Evolutionary conservation across 768 basidiomycete species (phyloP), one percentile per base, ranked within the genome.

Genomic region (Leccinum arenicola): DNA sequence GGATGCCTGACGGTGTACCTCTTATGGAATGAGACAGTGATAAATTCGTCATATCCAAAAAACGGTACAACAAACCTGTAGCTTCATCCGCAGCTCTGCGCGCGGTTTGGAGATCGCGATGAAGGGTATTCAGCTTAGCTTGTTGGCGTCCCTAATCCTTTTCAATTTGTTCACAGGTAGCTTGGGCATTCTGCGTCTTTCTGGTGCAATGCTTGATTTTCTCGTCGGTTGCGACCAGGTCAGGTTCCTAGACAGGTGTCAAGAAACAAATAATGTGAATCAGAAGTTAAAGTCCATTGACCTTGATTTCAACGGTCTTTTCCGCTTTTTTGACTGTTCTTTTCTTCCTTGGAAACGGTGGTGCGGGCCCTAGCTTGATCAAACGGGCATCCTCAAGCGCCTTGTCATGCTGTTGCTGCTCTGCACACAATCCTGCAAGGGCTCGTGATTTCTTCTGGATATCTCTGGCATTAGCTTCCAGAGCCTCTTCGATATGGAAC

Each of bases 251-350:
- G 17, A 19, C 8, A 52, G 17, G 27, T 6, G 49, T 61, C 21
- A 56, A n/a, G 55, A 21, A n/a, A 40, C 23, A 27, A 2, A 4
- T 10, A 21, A 17, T 43, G 3, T 27, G 17, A 25, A 43, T 25
- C 3, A 3, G 57, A 12, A 12, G 11, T 1, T 17, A 54, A 19
- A 1, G 25, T 48, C 17, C 21, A 66, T 80, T 43, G 40, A 89
- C 95, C 78, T 91, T 92, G 15, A 80, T 84, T 59, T 98, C 96
- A 9, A 95, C 73, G 0, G 85, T 78, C 73, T 95, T 98, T 74
- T 98, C 95, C 1, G 88, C 88, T 72, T 89, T 91, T 77, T 97
- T 97, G 58, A 96, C 87, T 49, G 29, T 76, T 83, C 74, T 88
- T 89, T 74, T 99, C 95, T 64, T 89, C 86, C 75, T 90, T 89